Evolutionary conservation across 2,329 filamentous ascomycete species (phyloP).

Genomic region (Curvularia sp.): DNA sequence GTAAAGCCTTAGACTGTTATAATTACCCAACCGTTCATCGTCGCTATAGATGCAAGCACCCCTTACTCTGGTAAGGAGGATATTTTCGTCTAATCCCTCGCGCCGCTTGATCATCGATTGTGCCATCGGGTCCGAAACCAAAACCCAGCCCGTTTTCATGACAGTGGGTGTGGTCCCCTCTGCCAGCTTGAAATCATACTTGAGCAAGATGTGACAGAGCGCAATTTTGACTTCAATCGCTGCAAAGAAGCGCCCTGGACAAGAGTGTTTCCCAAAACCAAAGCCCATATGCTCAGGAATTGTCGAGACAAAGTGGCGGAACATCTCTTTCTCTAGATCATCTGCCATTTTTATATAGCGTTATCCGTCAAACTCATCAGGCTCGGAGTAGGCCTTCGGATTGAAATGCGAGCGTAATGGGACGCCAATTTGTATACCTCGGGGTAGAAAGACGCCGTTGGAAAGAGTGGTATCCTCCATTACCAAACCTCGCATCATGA

Average conservation of each 20-base stretch:
- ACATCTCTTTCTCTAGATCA: constrained; percentile 10
- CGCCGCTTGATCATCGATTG: background rate
- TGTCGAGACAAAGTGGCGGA: constrained; percentile 18
- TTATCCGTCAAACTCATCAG: constrained; percentile 19
- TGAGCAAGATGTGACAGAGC: constrained; percentile 1
- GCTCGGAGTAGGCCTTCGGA: constrained; percentile 12
- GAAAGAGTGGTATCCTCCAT: constrained; percentile 32
- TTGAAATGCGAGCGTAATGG: constrained; percentile 10
- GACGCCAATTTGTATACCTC: constrained; percentile 14
- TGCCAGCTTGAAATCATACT: constrained; percentile 1
- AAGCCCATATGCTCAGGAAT: constrained; percentile 24
- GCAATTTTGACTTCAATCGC: constrained; percentile 3
- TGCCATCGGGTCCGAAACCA: background rate
- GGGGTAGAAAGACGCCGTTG: constrained; percentile 37
- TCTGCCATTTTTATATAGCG: constrained; percentile 22
- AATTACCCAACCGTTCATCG: background rate
- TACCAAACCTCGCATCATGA: constrained; percentile 36
- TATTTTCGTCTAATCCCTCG: background rate
- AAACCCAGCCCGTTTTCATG: background rate
- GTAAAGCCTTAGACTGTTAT: background rate
- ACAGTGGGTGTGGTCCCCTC: background rate
- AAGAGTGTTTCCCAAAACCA: constrained; percentile 18
- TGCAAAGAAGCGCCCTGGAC: background rate
- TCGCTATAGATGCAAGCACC: background rate
- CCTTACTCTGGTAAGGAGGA: background rate